phyloP scores from a whole-genome alignment of 31 red algal genomes.

The Odonthalia washingtoniensis region DNA sequence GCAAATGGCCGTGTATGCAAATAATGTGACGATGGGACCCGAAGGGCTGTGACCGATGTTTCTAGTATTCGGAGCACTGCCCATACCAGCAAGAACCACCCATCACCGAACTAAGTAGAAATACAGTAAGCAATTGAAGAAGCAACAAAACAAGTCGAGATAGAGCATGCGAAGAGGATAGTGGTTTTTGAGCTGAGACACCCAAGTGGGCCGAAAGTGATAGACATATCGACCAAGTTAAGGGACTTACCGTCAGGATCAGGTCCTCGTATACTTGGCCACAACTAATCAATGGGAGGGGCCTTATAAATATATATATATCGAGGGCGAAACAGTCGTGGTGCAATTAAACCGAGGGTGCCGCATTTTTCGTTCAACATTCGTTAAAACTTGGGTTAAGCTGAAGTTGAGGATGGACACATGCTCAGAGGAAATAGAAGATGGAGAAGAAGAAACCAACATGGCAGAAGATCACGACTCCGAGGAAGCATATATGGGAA shows the following conservation, averaged over 20 bases:
- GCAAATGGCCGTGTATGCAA: background rate
- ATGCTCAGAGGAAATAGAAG: too few species aligned
- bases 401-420: too few species aligned
- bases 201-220: background rate
- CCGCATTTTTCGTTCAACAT: slow-evolving; percentile 24
- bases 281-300: slow-evolving; percentile 9
- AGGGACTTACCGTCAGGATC: slow-evolving; percentile 20
- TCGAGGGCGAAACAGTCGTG: slow-evolving; percentile 52
- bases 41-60: too few species aligned
- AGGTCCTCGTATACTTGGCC: slow-evolving; percentile 11
- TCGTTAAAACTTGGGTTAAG: slow-evolving; percentile 25
- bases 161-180: slow-evolving; percentile 13
- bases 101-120: too few species aligned
- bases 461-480: too few species aligned
- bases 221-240: background rate
- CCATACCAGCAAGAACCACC: too few species aligned
- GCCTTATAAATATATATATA: slow-evolving; percentile 13
- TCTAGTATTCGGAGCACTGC: too few species aligned
- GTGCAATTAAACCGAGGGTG: slow-evolving; percentile 14
- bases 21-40: background rate
- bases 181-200: slow-evolving; percentile 27
- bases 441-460: too few species aligned
- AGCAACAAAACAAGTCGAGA: slow-evolving; percentile 37
- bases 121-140: background rate
- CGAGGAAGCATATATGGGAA: too few species aligned